phyloP scores from a whole-genome alignment of 345 rosid species.

The Salix udensis region DNA sequence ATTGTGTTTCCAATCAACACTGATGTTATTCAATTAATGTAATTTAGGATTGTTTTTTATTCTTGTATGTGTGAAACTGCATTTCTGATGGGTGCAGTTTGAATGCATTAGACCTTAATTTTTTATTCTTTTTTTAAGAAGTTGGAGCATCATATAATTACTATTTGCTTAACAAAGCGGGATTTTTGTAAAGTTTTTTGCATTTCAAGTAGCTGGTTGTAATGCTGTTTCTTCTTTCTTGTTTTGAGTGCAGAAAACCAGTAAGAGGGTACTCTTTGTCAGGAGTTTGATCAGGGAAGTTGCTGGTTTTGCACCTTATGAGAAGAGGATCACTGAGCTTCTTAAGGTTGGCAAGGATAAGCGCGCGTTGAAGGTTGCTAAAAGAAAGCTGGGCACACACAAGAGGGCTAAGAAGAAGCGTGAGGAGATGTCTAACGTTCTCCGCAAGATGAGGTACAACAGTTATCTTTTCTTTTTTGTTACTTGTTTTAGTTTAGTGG shows the following conservation, averaged over 20 bases:
- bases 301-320: slow-evolving; percentile 86
- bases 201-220: neutral
- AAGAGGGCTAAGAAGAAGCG: slow-evolving; percentile 91
- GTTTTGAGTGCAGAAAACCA: slow-evolving; percentile 48
- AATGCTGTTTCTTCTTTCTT: neutral
- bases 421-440: slow-evolving; percentile 80
- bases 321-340: slow-evolving; percentile 85
- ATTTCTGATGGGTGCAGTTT: neutral
- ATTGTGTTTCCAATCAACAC: neutral
- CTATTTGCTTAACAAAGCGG: neutral
- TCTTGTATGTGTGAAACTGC: neutral
- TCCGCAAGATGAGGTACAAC: slow-evolving; percentile 71
- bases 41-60: neutral
- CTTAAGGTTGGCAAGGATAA: slow-evolving; percentile 86
- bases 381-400: slow-evolving; percentile 86
- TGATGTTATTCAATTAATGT: neutral
- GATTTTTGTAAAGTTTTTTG: neutral
- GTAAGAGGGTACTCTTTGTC: slow-evolving; percentile 75
- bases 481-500: neutral
- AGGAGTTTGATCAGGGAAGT: slow-evolving; percentile 72
- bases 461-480: neutral
- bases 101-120: neutral
- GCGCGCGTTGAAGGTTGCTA: slow-evolving; percentile 79
- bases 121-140: neutral
- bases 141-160: neutral